These are phyloP conservation scores for Ogataea hybrid DNA, from an alignment of 1,139 yeast species.

Conservation along the genomic window DNA sequence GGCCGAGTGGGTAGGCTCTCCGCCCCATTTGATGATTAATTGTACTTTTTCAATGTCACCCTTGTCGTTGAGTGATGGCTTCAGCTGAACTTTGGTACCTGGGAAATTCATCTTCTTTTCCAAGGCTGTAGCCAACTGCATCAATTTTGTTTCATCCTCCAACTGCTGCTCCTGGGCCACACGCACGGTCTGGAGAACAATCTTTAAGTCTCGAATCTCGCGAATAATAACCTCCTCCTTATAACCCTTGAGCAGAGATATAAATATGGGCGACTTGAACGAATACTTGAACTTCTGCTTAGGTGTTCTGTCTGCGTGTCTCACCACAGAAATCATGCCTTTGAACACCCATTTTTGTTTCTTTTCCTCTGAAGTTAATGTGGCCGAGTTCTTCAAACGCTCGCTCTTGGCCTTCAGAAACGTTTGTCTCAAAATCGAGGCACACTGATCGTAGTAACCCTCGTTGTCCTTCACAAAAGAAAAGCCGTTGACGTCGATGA, in stretches of 20 bases:
- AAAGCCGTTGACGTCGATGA: constrained; percentile 97
- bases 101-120: constrained; percentile 89
- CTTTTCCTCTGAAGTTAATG: constrained; percentile 53
- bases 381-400: constrained; percentile 34
- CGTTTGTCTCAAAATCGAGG: constrained; percentile 71
- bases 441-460: constrained; percentile 81
- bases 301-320: constrained; percentile 99
- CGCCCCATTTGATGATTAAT: constrained; percentile 97
- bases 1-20: constrained; percentile 99
- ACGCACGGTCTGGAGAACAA: constrained; percentile 81
- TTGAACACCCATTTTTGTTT: constrained; percentile 97
- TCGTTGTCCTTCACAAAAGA: constrained; percentile 94
- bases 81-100: constrained; percentile 94
- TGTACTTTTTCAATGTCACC: constrained; percentile 90
- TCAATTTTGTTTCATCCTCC: constrained; percentile 77
- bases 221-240: constrained; percentile 94
- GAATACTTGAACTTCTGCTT: constrained; percentile 97
- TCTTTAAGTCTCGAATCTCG: constrained; percentile 79
- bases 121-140: constrained; percentile 75
- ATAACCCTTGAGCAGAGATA: constrained; percentile 87
- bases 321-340: constrained; percentile 85
- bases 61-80: constrained; percentile 73
- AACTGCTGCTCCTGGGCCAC: constrained; percentile 74
- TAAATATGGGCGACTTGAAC: constrained; percentile 82
- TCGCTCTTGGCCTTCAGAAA: constrained; percentile 61